Base-by-base conservation (phyloP, 306 rosid genomes). In the Macrotyloma uniflorum region DNA sequence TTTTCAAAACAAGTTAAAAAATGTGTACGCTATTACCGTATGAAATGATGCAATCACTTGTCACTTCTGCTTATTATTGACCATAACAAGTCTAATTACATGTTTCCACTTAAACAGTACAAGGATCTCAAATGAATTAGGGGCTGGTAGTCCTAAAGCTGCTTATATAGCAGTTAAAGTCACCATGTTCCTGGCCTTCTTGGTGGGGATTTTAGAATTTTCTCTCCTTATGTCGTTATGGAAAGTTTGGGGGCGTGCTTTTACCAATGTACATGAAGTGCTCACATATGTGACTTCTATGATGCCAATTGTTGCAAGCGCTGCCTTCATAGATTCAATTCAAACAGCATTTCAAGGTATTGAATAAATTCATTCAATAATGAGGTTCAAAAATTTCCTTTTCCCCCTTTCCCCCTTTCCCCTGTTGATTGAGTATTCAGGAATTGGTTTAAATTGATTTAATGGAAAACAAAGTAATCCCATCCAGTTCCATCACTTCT, bases 121-220 rank as follows among this genome's bases (percentile, higher is more conserved):
- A 50, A 86, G 98, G 70, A 90, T 90, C 57, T 90, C 98, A 50
- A 90, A 91, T 67, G 96, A 91, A 81, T 75, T 93, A 36, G 96
- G 98, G 47, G 93, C 96, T 35, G 96, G 93, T 22, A 50, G 8
- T 74, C 88, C 97, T 8, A 79, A 78, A 47, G 82, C 85, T 40
- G 93, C 97, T 38, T 76, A 86, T 67, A 83, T 93, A 69, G 90
- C 97, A 2, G 91, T 89, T 9, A 49, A 76, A 20, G 88, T 93
- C 4, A 82, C 83, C 15, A n/a, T 90, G 50, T 79, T 76, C 62
- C 51, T 83, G 73, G 89, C 91, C 38, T 59, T 86, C 57, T 26
- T 38, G 0, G 85, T 46, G 55, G 98, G 92, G 46, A 0, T 75
- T 67, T 5, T 87, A 32, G 85, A 86, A 45, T 90, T 81, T 73